These are phyloP conservation scores for Phytophthora ohioensis DNA, from an alignment of 352 stramenopile genomes.

Conservation along the genomic window DNA sequence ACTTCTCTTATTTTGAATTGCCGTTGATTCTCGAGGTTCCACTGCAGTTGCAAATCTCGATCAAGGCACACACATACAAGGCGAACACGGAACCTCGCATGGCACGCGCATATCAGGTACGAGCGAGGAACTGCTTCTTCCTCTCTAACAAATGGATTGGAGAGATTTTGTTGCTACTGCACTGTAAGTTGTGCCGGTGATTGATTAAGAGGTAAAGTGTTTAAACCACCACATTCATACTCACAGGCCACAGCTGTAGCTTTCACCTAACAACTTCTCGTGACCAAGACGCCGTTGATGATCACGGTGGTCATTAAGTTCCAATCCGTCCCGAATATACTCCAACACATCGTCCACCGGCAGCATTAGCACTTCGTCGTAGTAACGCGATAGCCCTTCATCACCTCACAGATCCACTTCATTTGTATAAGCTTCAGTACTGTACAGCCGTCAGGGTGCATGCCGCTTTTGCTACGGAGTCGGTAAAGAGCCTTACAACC, in stretches of 20 bases:
- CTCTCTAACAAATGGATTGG: constrained; percentile 59
- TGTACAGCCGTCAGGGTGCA: constrained; percentile 93
- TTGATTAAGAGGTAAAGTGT: constrained; percentile 92
- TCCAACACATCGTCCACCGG: constrained; percentile 96
- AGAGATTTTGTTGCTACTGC: constrained; percentile 42
- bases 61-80: constrained; percentile 90
- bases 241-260: constrained; percentile 93
- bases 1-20: constrained; percentile 74
- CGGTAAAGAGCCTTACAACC: constrained; percentile 95
- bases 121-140: constrained; percentile 66
- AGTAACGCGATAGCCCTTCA: constrained; percentile 88
- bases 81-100: constrained; percentile 92
- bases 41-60: constrained; percentile 84
- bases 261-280: constrained; percentile 93
- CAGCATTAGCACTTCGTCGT: constrained; percentile 92
- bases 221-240: constrained; percentile 67
- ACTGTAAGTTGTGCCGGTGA: constrained; percentile 94
- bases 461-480: constrained; percentile 86
- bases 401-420: constrained; percentile 89
- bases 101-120: constrained; percentile 89
- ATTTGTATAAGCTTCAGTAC: constrained; percentile 92
- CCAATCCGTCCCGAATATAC: constrained; percentile 91
- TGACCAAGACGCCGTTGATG: constrained; percentile 95
- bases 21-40: constrained; percentile 21
- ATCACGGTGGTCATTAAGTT: constrained; percentile 91